Base-by-base conservation (phyloP, 1,139 yeast species). In the Protomyces macrosporus region DNA sequence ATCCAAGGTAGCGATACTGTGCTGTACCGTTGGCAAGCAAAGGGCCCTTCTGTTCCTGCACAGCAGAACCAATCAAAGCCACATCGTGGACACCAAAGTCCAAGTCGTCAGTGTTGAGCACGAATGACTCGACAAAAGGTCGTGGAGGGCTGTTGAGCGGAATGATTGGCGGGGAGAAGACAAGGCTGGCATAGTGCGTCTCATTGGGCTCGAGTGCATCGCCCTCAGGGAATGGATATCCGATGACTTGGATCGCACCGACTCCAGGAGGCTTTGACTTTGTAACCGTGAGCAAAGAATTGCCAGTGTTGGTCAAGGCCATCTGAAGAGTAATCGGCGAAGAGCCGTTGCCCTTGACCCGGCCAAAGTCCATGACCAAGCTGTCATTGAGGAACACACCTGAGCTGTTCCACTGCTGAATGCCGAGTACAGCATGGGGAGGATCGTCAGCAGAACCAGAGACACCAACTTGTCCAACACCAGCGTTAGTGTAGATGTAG, bases 371-470 rank as follows among this genome's bases (percentile, higher is more conserved):
- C 34, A 53, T 35, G 32, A 23, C 33, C 6, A 12, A 34, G 42
- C 33, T 37, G 14, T 50, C 12, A 6, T 53, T 23, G 16, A 35
- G 32, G 36, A 37, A 35, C 30, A 23, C 45, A 10, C 45, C 55
- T n/a, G 55, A 35, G n/a, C 53, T 50, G 37, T 50, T 50, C 53
- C 53, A 50, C 9, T 53, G 45, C 36, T 53, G 45, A 34, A 53
- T 37, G 16, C 37, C 45, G 12, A 54, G 51, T 4, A 35, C 36
- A 7, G 58, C 58, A 2, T 10, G 16, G 5, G 58, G 58, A 6
- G 58, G 58, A 23, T 34, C 37, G 37, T 39, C 42, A 14, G 58
- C 58, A 14, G 50, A 39, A 30, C 58, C 58, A 54, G 58, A 39
- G 9, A 54, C 58, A n/a, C 48, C 58, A 23, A 39, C 16, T n/a